Conservation (phyloP, 352 stramenopile genomes). For the Blastocystis sp. region DNA sequence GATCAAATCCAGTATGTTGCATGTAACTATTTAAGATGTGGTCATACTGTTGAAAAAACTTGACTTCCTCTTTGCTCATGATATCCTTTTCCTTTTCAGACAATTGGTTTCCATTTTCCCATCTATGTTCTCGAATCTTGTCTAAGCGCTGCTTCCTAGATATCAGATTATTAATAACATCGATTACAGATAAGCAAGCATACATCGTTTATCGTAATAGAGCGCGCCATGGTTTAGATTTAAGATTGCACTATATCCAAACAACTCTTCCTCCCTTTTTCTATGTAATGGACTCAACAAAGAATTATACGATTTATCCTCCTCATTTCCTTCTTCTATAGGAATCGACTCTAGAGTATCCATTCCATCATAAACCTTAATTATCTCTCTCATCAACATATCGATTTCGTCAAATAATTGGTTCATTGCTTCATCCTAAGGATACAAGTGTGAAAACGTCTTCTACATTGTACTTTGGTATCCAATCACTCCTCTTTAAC, state of each 20-base stretch:
- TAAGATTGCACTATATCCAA: constrained; percentile 12
- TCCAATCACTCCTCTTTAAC: constrained; percentile 42
- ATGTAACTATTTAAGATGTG: constrained; percentile 5
- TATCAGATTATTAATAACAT: neutral
- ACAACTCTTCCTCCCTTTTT: neutral
- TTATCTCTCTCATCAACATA: neutral
- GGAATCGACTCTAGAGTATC: neutral
- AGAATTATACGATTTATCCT: neutral
- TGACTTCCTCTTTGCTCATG: constrained; percentile 35
- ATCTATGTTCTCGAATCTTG: constrained; percentile 11
- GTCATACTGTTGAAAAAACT: constrained; percentile 35
- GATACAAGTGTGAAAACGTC: neutral
- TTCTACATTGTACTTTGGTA: constrained; percentile 17
- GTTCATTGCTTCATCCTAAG: constrained; percentile 31
- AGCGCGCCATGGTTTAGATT: constrained; percentile 23
- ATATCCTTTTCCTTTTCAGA: neutral
- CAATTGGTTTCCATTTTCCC: neutral
- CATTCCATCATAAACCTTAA: constrained; percentile 21
- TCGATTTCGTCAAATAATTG: constrained; percentile 43
- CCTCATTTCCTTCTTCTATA: neutral
- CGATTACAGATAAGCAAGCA: constrained; percentile 26
- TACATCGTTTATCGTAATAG: constrained; percentile 37
- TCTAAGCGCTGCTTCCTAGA: constrained; percentile 8
- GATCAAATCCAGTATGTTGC: constrained; percentile 19
- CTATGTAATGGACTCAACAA: neutral